A percentile compares a stretch with the other conserved stretches of the same genome.
phyloP scores from a whole-genome alignment of 768 basidiomycete genomes.

The Boletus reticulatus region DNA sequence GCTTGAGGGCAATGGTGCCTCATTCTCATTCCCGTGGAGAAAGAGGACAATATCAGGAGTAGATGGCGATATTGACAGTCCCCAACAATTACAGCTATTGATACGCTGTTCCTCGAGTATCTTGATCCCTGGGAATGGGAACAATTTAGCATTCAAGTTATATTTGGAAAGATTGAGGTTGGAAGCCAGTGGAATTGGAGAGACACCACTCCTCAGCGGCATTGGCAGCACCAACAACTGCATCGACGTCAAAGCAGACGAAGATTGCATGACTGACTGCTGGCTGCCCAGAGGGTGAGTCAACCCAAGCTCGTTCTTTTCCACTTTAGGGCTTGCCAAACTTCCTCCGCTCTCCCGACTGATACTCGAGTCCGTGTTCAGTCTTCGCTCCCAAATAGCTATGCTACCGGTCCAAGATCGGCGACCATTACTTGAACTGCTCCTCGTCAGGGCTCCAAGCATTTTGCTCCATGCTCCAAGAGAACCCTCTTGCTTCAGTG shows the following conservation, averaged over 20 bases:
- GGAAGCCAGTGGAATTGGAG: slow-evolving; percentile 77
- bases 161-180: slow-evolving; percentile 71
- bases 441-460: slow-evolving; percentile 60
- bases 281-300: slow-evolving; percentile 44
- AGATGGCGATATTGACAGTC: slow-evolving; percentile 46
- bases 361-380: slow-evolving; percentile 68
- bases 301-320: slow-evolving; percentile 43
- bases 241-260: slow-evolving; percentile 63
- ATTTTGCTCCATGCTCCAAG: slow-evolving; percentile 67
- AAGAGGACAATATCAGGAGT: slow-evolving; percentile 47
- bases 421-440: slow-evolving; percentile 64
- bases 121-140: slow-evolving; percentile 87
- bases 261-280: slow-evolving; percentile 58
- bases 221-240: slow-evolving; percentile 58
- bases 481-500: slow-evolving; percentile 58
- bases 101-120: slow-evolving; percentile 69
- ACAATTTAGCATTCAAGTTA: slow-evolving; percentile 67
- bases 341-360: slow-evolving; percentile 78
- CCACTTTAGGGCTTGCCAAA: slow-evolving; percentile 58
- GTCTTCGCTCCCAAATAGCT: slow-evolving; percentile 59
- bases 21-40: slow-evolving; percentile 44
- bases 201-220: slow-evolving; percentile 56
- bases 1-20: slow-evolving; percentile 41
- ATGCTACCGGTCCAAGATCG: slow-evolving; percentile 81
- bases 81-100: slow-evolving; percentile 51